Conservation (phyloP, 257 asterid species). For the Paraleonurus japonicus region DNA sequence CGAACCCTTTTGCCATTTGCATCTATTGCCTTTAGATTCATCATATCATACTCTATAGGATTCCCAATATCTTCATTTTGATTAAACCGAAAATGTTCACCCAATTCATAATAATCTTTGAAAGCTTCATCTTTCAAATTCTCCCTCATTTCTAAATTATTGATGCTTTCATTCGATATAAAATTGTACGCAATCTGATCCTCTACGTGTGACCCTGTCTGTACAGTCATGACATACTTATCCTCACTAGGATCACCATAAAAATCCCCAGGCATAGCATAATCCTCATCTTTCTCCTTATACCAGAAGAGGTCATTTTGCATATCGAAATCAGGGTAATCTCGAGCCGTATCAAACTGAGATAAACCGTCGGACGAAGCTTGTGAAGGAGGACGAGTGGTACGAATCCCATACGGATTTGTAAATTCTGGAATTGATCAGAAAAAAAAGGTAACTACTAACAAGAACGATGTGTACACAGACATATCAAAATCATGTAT, state of each 20-base stretch:
- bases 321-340: constrained; percentile 90
- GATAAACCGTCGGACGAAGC: constrained; percentile 83
- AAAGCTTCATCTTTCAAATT: constrained; percentile 24
- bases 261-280: constrained; percentile 50
- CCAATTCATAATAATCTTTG: constrained; percentile 44
- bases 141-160: constrained; percentile 31
- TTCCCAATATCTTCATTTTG: constrained; percentile 24
- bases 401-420: constrained; percentile 75
- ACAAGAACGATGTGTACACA: not conserved
- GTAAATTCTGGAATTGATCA: constrained; percentile 61
- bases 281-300: constrained; percentile 83
- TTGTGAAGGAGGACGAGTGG: constrained; percentile 56
- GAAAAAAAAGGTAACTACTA: constrained; percentile 13
- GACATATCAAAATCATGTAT: not conserved
- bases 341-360: constrained; percentile 92
- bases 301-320: constrained; percentile 83
- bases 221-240: constrained; percentile 61
- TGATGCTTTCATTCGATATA: constrained; percentile 24
- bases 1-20: not conserved
- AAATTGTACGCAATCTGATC: constrained; percentile 26
- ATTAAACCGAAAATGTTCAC: constrained; percentile 33
- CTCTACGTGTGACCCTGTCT: too few species aligned
- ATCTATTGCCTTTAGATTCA: not conserved
- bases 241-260: constrained; percentile 72
- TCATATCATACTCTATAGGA: constrained; percentile 32